Conservation (phyloP, 805 yeast genomes). For the Yarrowia osloensis region DNA sequence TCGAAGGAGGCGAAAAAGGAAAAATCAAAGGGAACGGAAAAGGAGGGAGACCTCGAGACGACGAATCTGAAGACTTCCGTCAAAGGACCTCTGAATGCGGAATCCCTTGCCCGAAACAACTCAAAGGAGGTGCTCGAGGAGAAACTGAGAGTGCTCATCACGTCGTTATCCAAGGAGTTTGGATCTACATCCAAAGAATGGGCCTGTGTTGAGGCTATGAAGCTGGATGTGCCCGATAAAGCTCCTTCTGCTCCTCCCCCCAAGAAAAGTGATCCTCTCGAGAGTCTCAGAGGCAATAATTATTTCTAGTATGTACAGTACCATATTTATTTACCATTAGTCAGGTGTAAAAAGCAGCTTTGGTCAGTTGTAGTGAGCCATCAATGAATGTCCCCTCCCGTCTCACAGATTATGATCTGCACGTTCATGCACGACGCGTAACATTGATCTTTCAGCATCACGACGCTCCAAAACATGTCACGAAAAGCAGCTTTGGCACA, state of each 20-base stretch:
- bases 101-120: background rate
- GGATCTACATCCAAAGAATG: background rate
- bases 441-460: background rate
- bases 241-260: background rate
- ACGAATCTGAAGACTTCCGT: background rate
- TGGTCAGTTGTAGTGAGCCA: too few relatives aligned
- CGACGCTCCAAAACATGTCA: background rate
- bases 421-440: slow-evolving; percentile 18
- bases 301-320: slow-evolving; percentile 16
- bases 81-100: background rate
- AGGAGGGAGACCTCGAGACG: background rate
- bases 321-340: slow-evolving; percentile 1
- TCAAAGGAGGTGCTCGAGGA: background rate
- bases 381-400: background rate
- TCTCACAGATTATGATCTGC: background rate
- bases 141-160: background rate
- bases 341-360: too few relatives aligned
- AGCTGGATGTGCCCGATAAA: background rate
- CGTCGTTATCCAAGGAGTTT: background rate
- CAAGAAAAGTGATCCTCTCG: background rate
- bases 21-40: background rate
- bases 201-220: background rate
- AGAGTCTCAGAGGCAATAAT: slow-evolving; percentile 2
- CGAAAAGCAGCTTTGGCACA: background rate
- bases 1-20: background rate